Evolutionary conservation across 768 basidiomycete species (phyloP).

Genomic region (Nidularia pulvinata): DNA sequence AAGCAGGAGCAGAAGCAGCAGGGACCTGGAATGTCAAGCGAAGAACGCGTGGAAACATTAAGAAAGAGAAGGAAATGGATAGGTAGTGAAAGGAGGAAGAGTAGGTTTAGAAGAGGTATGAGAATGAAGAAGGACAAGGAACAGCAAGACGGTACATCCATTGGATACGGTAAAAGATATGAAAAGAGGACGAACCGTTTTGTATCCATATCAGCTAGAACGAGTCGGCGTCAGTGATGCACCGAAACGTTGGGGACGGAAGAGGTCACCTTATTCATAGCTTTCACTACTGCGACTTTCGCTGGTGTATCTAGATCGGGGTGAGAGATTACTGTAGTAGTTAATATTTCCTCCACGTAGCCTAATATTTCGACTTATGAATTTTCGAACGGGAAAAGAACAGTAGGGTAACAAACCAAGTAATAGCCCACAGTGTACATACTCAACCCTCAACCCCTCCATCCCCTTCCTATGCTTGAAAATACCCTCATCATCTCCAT

Average conservation of each 20-base stretch:
- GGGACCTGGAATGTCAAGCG: neutral
- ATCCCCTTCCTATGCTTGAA: constrained; percentile 14
- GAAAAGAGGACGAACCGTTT: constrained; percentile 16
- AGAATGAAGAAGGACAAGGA: neutral
- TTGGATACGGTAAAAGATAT: neutral
- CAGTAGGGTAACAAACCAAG: neutral
- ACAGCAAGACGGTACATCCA: neutral
- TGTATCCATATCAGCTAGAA: constrained; percentile 47
- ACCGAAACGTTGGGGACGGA: no score
- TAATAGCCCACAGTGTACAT: constrained; percentile 25
- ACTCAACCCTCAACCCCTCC: constrained; percentile 32
- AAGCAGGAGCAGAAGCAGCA: neutral
- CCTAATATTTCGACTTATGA: neutral
- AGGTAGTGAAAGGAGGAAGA: neutral
- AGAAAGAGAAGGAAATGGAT: neutral
- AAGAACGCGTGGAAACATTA: neutral
- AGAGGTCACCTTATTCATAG: constrained; percentile 32
- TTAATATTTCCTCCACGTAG: constrained; percentile 43
- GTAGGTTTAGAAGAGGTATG: neutral
- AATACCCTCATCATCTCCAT: constrained; percentile 13
- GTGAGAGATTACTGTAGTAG: constrained; percentile 36
- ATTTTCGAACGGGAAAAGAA: constrained; percentile 28
- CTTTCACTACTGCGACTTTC: constrained; percentile 38
- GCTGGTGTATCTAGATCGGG: constrained; percentile 30
- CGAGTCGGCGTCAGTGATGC: constrained; percentile 13